Percentiles rank a stretch among this genome's conserved stretches.
Conservation (phyloP, 345 rosid species). For the Moringa oleifera region DNA sequence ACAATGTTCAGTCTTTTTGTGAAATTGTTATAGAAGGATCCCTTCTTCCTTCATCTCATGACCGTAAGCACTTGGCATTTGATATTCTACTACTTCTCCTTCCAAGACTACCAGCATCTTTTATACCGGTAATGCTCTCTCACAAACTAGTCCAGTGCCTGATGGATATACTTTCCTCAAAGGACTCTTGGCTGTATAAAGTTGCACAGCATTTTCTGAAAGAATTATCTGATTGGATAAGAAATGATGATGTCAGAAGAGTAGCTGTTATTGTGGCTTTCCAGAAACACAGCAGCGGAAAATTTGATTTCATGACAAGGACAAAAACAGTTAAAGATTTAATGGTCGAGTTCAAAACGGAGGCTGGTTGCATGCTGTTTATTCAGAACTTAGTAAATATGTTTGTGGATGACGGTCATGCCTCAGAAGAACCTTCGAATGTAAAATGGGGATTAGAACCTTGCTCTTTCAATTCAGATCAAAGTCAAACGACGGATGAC, state of each 20-base stretch:
- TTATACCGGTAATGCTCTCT: too few species aligned
- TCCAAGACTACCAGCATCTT: too few species aligned
- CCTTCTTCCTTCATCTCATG: slow-evolving; percentile 85
- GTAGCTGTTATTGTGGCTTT: slow-evolving; percentile 75
- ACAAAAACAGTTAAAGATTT: slow-evolving; percentile 77
- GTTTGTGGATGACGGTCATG: slow-evolving; percentile 78
- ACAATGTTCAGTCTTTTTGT: slow-evolving; percentile 49
- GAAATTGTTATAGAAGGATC: slow-evolving; percentile 68
- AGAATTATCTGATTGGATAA: slow-evolving; percentile 68
- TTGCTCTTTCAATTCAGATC: slow-evolving; percentile 55
- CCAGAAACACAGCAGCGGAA: slow-evolving; percentile 89
- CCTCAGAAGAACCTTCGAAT: slow-evolving; percentile 67
- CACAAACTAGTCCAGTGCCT: slow-evolving; percentile 93
- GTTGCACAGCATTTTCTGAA: slow-evolving; percentile 71
- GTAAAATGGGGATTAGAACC: slow-evolving; percentile 33
- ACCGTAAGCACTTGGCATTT: slow-evolving; percentile 87
- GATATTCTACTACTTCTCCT: slow-evolving; percentile 75
- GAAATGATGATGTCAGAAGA: slow-evolving; percentile 73
- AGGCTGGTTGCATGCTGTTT: slow-evolving; percentile 72
- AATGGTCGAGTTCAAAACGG: slow-evolving; percentile 74
- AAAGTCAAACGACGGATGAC: slow-evolving; percentile 99
- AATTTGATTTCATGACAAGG: slow-evolving; percentile 64
- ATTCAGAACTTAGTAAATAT: slow-evolving; percentile 66
- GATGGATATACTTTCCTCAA: slow-evolving; percentile 82
- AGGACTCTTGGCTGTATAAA: slow-evolving; percentile 85